These are phyloP conservation scores for Plasmodium berghei DNA, from an alignment of 169 alveolate species.

Conservation along the genomic window DNA sequence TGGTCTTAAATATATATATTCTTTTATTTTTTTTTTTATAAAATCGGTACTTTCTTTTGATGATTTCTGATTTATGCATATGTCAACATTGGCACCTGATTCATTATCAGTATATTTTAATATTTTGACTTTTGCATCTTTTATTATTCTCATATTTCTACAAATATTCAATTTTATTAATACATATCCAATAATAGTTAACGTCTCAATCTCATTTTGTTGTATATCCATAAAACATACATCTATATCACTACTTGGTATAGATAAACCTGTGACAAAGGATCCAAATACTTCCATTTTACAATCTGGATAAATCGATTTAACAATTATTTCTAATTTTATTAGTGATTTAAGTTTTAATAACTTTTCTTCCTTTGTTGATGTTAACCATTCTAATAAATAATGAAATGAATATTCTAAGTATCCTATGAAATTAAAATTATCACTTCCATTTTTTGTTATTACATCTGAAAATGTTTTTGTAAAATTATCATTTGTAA, in stretches of 20 bases:
- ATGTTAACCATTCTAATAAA: conserved; percentile 70
- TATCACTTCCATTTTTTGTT: conserved; percentile 4
- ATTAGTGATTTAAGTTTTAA: conserved; percentile 26
- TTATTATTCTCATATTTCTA: conserved; percentile 17
- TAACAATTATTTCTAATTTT: conserved; percentile 51
- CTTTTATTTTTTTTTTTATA: conserved; percentile 69
- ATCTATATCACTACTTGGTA: conserved; percentile 67
- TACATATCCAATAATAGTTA: conserved; percentile 21
- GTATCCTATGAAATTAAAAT: conserved; percentile 24
- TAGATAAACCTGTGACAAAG: conserved; percentile 54
- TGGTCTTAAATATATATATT: conserved; percentile 84
- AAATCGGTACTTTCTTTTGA: conserved; percentile 65
- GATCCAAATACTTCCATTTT: conserved; percentile 69
- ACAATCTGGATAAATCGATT: conserved; percentile 43
- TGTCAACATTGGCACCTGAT: conserved; percentile 55
- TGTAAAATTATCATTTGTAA: conserved; percentile 26
- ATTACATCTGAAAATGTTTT: conserved; percentile 25
- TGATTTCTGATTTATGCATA: conserved; percentile 59
- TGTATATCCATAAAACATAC: conserved; percentile 43
- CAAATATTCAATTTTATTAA: conserved; percentile 39
- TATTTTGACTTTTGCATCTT: conserved; percentile 62
- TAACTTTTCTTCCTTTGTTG: conserved; percentile 65
- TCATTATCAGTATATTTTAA: conserved; percentile 60
- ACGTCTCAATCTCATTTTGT: conserved; percentile 12
- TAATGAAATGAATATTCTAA: conserved; percentile 55